Evolutionary conservation across 2,329 filamentous ascomycete species (phyloP), one percentile per base, ranked within the genome.

Genomic region (Epichloe sibirici): DNA sequence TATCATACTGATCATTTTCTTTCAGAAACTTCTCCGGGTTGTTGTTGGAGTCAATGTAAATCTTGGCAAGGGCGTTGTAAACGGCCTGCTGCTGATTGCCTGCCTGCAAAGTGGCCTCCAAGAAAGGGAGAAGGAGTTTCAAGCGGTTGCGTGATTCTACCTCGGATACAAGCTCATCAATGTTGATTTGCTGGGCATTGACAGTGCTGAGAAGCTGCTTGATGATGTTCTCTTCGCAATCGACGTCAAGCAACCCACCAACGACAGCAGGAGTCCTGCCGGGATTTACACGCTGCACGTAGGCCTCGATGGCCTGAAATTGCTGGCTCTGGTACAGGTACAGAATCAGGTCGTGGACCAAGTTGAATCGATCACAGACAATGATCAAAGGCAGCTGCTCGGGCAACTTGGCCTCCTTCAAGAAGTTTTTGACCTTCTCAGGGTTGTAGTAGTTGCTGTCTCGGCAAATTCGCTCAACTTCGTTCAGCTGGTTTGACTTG

Each of bases 281-380:
- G 5, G 93, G 90, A 72, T 98, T 98, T 61, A 98, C 90, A 45
- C 89, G 86, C 75, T 98, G 93, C 31, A 98, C 93, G 62, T 98
- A 98, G 9, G 94, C 85, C 73, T 98, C 93, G 58, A 98, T 98
- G 1, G 93, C 95, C 74, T 95, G 90, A 79, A 96, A 98, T 66
- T 97, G 91, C 71, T 98, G 91, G 72, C 95, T 95, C 77, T 97
- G 93, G 76, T 98, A 98, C 8, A 98, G 81, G 71, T 93, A 96
- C 23, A 98, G 79, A 45, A 98, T 89, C 64, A 98, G 72, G 64
- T 98, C 93, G 65, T 98, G 93, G 43, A 97, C 89, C 65, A 98
- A 95, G 74, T 97, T 95, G 79, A 94, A 96, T n/a, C 91, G 88
- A 66, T 98, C 93, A 72, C 94, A 98, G 54, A 98, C 90, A 61